Conservation (phyloP, 345 rosid species). For the Aurinia saxatilis region DNA sequence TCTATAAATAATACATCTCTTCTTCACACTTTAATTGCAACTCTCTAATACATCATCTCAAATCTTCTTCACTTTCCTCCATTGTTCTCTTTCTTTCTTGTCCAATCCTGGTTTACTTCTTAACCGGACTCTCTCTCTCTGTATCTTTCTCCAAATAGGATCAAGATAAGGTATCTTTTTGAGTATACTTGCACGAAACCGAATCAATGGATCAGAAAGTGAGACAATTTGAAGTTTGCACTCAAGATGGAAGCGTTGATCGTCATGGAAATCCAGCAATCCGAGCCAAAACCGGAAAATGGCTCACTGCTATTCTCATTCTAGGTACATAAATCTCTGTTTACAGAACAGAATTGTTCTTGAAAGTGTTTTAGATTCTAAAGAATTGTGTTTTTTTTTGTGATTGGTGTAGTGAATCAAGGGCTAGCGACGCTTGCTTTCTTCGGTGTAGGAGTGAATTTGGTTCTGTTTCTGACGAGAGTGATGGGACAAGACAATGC, state of each 20-base stretch:
- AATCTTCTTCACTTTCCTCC: constrained; percentile 7
- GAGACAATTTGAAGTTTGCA: constrained; percentile 33
- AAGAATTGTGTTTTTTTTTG: neutral
- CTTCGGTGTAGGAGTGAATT: constrained; percentile 90
- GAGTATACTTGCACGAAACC: constrained; percentile 8
- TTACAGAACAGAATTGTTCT: neutral
- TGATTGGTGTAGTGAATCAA: constrained; percentile 65
- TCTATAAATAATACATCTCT: constrained; percentile 26
- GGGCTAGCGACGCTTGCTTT: constrained; percentile 93
- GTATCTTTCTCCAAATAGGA: neutral
- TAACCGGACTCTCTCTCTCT: neutral
- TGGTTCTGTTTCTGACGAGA: constrained; percentile 83
- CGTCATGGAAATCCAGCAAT: constrained; percentile 70
- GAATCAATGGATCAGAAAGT: constrained; percentile 30
- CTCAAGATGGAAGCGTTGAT: constrained; percentile 77
- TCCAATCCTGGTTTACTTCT: neutral
- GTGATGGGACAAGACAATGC: constrained; percentile 86
- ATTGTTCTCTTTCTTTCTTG: neutral
- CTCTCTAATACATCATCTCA: neutral
- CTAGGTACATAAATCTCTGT: constrained; percentile 35
- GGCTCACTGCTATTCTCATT: constrained; percentile 71
- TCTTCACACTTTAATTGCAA: constrained; percentile 24
- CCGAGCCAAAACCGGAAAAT: constrained; percentile 59
- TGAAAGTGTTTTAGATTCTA: neutral
- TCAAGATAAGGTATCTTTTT: constrained; percentile 15